phyloP scores from a whole-genome alignment of 768 basidiomycete genomes.

The Exsudoporus frostii region DNA sequence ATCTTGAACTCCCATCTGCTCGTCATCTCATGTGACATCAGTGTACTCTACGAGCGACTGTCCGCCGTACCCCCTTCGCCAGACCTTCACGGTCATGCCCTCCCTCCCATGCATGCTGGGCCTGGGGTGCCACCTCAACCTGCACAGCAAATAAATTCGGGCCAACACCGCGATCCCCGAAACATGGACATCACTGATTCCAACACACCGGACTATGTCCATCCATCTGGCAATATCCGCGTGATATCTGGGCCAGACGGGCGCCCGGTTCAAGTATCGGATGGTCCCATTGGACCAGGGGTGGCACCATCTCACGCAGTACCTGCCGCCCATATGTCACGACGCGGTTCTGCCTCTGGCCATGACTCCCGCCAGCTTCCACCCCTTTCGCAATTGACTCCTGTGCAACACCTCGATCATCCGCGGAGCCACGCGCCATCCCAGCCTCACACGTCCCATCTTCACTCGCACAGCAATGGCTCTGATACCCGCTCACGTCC shows the following conservation, averaged over 20 bases:
- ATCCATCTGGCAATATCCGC: conserved; percentile 46
- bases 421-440: conserved; percentile 35
- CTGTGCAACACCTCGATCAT: conserved; percentile 39
- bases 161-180: conserved; percentile 36
- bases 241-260: conserved; percentile 46
- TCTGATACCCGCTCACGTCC: conserved; percentile 48
- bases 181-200: conserved; percentile 48
- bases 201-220: conserved; percentile 47
- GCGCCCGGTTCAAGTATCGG: conserved; percentile 47
- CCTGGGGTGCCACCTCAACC: conserved; percentile 38
- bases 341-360: conserved; percentile 39
- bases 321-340: conserved; percentile 39
- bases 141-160: conserved; percentile 17
- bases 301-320: conserved; percentile 37
- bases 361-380: conserved; percentile 51
- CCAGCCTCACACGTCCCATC: conserved; percentile 38
- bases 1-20: conserved; percentile 18
- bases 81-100: conserved; percentile 42
- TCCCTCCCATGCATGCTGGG: conserved; percentile 33
- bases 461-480: conserved; percentile 40
- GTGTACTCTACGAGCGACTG: conserved; percentile 78
- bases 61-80: conserved; percentile 58
- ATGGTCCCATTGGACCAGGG: conserved; percentile 45
- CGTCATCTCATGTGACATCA: conserved; percentile 32
- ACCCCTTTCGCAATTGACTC: conserved; percentile 45